Evolutionary conservation across 495 filamentous ascomycete genomes (phyloP).

Genomic region (Penicillium bialowiezense): DNA sequence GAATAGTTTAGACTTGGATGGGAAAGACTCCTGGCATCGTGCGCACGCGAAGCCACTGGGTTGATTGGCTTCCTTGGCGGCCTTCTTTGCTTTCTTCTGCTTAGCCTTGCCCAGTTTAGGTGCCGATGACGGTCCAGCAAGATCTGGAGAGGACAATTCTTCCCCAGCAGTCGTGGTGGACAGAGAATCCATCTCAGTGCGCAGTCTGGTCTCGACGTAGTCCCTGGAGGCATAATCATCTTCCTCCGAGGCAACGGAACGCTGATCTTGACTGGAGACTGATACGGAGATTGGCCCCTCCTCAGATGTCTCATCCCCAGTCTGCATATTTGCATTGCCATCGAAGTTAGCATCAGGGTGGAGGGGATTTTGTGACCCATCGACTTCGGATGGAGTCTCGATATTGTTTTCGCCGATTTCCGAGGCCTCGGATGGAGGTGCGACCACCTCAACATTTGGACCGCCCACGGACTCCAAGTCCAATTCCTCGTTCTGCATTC

Average conservation of each 20-base stretch:
- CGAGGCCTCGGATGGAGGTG: not conserved
- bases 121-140: constrained; percentile 18
- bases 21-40: constrained; percentile 58
- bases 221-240: constrained; percentile 50
- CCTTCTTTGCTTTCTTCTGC: constrained; percentile 78
- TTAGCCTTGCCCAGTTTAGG: constrained; percentile 82
- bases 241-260: constrained; percentile 15
- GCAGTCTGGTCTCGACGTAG: constrained; percentile 33
- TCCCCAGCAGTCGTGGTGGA: constrained; percentile 7
- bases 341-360: not conserved
- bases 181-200: constrained; percentile 4
- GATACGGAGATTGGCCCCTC: not conserved
- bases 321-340: not conserved
- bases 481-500: constrained; percentile 60
- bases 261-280: not conserved
- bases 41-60: constrained; percentile 52
- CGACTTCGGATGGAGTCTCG: not conserved
- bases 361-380: not conserved
- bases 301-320: not conserved
- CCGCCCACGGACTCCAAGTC: constrained; percentile 15
- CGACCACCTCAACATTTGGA: not conserved
- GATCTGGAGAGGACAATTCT: constrained; percentile 19
- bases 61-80: constrained; percentile 53
- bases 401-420: not conserved
- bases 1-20: constrained; percentile 69